Percentiles rank a stretch among this genome's conserved stretches.
These are phyloP conservation scores for Brassica incana DNA, from an alignment of 345 rosid species.

Conservation along the genomic window DNA sequence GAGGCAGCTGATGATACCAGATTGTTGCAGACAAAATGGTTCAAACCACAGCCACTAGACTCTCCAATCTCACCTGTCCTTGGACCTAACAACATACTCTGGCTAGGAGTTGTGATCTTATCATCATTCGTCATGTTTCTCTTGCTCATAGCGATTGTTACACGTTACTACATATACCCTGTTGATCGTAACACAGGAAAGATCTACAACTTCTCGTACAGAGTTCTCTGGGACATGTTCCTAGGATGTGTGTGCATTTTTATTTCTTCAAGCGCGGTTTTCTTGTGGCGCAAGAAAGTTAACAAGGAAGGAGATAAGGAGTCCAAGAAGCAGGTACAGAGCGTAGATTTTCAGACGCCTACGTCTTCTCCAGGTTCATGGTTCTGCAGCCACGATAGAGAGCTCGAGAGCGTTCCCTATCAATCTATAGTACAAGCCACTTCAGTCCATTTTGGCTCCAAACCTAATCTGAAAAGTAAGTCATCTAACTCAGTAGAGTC, in stretches of 20 bases:
- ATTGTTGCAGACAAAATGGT: conserved; percentile 45
- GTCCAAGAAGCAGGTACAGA: conserved; percentile 43
- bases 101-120: conserved; percentile 65
- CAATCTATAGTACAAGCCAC: conserved; percentile 50
- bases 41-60: conserved; percentile 55
- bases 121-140: conserved; percentile 69
- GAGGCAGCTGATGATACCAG: conserved; percentile 16
- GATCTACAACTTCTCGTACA: conserved; percentile 45
- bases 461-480: conserved; percentile 79
- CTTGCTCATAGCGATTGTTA: conserved; percentile 59
- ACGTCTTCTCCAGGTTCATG: conserved; percentile 44
- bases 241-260: conserved; percentile 54
- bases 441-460: conserved; percentile 54
- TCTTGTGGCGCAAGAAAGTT: conserved; percentile 65
- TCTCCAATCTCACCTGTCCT: conserved; percentile 54
- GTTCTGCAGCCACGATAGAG: conserved; percentile 46
- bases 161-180: conserved; percentile 62
- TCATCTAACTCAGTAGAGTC: neutral
- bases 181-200: conserved; percentile 43
- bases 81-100: conserved; percentile 74
- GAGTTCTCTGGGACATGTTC: conserved; percentile 53
- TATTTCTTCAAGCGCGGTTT: conserved; percentile 50
- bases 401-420: conserved; percentile 52
- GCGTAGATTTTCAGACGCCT: conserved; percentile 40
- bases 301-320: conserved; percentile 33